Base-by-base conservation (phyloP, 257 asterid genomes). In the Jasminum sambac region DNA sequence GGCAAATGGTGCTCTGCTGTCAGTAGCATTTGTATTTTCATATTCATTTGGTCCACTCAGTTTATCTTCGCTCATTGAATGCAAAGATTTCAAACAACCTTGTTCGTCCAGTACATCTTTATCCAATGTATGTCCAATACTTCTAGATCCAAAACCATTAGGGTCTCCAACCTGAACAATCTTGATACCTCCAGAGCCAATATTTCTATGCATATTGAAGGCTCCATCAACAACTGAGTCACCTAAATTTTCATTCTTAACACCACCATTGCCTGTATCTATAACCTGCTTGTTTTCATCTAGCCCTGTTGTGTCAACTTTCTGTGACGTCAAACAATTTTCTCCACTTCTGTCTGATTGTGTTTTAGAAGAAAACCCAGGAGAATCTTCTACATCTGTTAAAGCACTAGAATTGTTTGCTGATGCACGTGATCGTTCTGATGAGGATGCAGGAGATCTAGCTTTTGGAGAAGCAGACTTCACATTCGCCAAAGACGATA, bases 1-100 rank as follows among this genome's bases (percentile, higher is more conserved):
- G 76, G 88, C 84, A 61, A 83, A 78, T 8, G 90, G 88, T 46
- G 63, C 72, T 70, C 88, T 75, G 78, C 65, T 39, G 24, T 67
- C 78, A 68, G 74, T 69, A 64, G 65, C 63, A 60, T 76, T 66
- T 58, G 66, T 40, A 60, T 41, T 58, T 41, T 30, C 42, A 11
- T 76, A 80, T 48, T 10, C 34, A 30, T 19, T 59, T 6, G 19
- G 67, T 36, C 26, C 55, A 50, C 73, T 43, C 12, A 68, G 76
- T 69, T 63, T 70, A 72, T 23, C 60, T 30, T 74, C 82, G 5
- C 13, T 64, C 62, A 12, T 55, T 48, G 69, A 76, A 76, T 34
- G n/a, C 8, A 69, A 52, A 67, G 69, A 64, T 55, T 61, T 50
- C 75, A 44, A 23, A 74, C 50, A 41, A 24, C 77, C 75, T 63